Conservation (phyloP, 202 grass and related monocot species). For the Saccharum hybrid region DNA sequence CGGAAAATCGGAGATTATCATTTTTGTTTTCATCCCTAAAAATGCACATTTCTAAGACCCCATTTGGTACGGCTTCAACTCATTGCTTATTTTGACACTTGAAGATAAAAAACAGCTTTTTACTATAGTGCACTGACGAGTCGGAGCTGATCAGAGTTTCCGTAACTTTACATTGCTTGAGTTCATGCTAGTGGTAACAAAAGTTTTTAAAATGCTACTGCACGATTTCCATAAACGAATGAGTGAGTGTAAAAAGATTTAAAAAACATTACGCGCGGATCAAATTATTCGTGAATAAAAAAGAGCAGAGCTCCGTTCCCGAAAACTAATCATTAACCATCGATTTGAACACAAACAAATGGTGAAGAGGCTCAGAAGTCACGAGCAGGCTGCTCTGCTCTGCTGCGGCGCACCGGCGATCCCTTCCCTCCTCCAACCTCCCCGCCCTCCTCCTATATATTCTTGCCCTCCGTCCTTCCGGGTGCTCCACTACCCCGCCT, state of each 20-base stretch:
- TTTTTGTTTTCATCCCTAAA: too few species aligned
- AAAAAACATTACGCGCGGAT: neutral
- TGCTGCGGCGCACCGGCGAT: neutral
- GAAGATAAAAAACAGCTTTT: too few species aligned
- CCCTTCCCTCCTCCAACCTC: too few species aligned
- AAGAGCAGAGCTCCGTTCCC: neutral
- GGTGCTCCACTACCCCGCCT: neutral
- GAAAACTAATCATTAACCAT: conserved; percentile 39
- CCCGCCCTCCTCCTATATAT: conserved; percentile 44
- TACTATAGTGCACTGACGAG: too few species aligned
- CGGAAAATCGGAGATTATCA: too few species aligned
- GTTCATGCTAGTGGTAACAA: neutral
- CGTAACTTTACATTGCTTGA: neutral
- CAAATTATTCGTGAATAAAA: conserved; percentile 4
- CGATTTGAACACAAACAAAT: conserved; percentile 20
- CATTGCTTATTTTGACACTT: neutral
- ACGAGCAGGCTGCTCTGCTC: conserved; percentile 21
- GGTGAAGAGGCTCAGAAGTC: conserved; percentile 23
- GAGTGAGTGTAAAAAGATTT: neutral
- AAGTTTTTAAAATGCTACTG: neutral
- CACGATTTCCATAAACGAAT: too few species aligned
- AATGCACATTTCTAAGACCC: neutral
- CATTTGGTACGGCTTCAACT: too few species aligned
- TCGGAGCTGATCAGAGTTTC: too few species aligned
- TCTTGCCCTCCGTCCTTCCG: conserved; percentile 25